A percentile compares a stretch with the other conserved stretches of the same genome.
Evolutionary conservation across 1,284 basidiomycete species (phyloP).

Genomic region (Naganishia cerealis): DNA sequence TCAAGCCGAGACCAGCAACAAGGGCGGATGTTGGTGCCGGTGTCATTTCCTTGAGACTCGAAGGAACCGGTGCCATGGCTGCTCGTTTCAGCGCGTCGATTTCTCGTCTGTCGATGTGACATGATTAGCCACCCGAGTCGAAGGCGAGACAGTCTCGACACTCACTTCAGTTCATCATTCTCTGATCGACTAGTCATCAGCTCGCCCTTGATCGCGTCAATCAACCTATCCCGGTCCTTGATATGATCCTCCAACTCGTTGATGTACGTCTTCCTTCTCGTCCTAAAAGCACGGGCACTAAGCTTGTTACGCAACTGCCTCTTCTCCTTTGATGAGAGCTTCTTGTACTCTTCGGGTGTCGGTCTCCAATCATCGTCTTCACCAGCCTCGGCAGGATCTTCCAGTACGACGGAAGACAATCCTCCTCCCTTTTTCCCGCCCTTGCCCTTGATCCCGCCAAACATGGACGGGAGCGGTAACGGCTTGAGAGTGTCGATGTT

Average conservation of each 20-base stretch:
- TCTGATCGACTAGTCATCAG: conserved; percentile 75
- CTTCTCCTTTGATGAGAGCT: conserved; percentile 93
- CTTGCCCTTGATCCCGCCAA: conserved; percentile 53
- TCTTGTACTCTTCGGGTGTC: conserved; percentile 87
- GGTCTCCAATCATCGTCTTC: conserved; percentile 55
- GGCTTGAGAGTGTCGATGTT: conserved; percentile 24
- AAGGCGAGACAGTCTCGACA: conserved; percentile 38
- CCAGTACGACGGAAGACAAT: conserved; percentile 53
- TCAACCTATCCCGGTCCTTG: conserved; percentile 83
- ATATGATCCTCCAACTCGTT: conserved; percentile 89
- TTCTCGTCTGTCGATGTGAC: conserved; percentile 63
- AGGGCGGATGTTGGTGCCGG: conserved; percentile 34
- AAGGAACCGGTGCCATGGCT: conserved; percentile 37
- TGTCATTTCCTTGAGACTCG: conserved; percentile 52
- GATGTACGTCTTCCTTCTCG: conserved; percentile 92
- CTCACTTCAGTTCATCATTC: conserved; percentile 69
- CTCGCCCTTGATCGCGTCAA: conserved; percentile 83
- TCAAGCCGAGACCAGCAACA: conserved; percentile 36
- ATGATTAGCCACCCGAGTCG: conserved; percentile 1
- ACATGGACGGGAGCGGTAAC: conserved; percentile 49
- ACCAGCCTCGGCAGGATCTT: conserved; percentile 51
- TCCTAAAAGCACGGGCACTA: conserved; percentile 88
- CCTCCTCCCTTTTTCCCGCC: conserved; percentile 55
- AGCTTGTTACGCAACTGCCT: conserved; percentile 96
- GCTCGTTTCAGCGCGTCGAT: conserved; percentile 78